phyloP scores from a whole-genome alignment of 495 filamentous ascomycete species.

The Glutinoglossum americanum region DNA sequence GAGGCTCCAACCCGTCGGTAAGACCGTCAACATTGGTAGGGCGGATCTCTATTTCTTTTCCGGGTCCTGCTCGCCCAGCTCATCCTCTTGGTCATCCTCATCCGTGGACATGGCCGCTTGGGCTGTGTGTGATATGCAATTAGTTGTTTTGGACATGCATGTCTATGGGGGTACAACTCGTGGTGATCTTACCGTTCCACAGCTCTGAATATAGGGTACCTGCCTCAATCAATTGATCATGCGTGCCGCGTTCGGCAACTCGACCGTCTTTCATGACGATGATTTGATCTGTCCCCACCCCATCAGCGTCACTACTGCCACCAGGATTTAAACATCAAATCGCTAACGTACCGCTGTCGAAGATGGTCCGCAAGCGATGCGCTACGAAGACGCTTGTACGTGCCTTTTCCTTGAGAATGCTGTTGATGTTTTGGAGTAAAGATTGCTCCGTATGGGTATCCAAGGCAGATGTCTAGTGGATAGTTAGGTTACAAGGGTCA shows the following conservation, averaged over 20 bases:
- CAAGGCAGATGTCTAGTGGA: constrained; percentile 53
- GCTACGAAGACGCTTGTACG: constrained; percentile 89
- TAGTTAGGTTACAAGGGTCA: background rate
- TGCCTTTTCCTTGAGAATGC: constrained; percentile 70
- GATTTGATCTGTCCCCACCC: constrained; percentile 24
- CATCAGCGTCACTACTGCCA: background rate
- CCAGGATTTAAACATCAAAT: background rate
- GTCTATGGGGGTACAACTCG: background rate
- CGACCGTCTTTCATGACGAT: constrained; percentile 70
- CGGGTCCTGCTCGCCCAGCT: background rate
- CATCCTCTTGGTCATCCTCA: background rate
- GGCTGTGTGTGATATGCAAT: background rate
- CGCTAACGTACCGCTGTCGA: constrained; percentile 50
- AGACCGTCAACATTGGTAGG: too few species aligned
- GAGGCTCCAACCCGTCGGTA: too few species aligned
- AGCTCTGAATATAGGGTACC: constrained; percentile 66
- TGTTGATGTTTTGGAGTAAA: constrained; percentile 81
- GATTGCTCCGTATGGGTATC: constrained; percentile 93
- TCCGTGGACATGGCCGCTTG: constrained; percentile 2
- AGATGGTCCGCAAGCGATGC: constrained; percentile 80
- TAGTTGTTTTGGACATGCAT: background rate
- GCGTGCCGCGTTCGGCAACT: constrained; percentile 72
- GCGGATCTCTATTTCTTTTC: background rate
- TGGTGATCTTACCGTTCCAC: constrained; percentile 49
- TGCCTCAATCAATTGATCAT: constrained; percentile 57